Conservation (phyloP, 768 basidiomycete genomes). For the Sporobolomyces roseus region DNA sequence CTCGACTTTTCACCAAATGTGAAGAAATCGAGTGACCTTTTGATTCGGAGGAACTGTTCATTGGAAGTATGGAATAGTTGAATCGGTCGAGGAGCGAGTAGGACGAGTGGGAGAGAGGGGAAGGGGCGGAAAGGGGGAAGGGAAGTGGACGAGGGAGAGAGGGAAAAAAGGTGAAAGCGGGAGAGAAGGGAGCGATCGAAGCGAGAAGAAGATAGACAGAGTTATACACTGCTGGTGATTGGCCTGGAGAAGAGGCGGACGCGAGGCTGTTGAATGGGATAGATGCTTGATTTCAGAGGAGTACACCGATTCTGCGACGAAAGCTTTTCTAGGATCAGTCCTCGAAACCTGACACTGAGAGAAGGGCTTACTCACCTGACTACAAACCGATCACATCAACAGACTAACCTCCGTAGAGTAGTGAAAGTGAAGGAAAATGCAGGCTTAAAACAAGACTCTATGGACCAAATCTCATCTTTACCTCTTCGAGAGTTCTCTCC, state of each 20-base stretch:
- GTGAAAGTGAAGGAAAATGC: background rate
- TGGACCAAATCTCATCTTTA: slow-evolving; percentile 7
- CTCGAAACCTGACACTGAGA: background rate
- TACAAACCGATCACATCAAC: no score
- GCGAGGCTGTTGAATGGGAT: no score
- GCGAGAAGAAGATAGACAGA: background rate
- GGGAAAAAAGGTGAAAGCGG: background rate
- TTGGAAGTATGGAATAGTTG: background rate
- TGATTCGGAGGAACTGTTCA: background rate
- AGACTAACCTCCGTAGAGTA: background rate
- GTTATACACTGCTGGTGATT: background rate
- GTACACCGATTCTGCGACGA: background rate
- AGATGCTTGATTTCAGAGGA: background rate
- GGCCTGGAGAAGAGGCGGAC: background rate
- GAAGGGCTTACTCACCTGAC: background rate
- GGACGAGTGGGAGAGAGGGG: background rate
- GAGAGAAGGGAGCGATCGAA: background rate
- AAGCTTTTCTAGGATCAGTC: no score
- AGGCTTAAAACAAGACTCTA: slow-evolving; percentile 9
- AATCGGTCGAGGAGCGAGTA: slow-evolving; percentile 5
- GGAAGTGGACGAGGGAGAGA: background rate
- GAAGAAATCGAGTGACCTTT: background rate
- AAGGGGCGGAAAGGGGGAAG: background rate
- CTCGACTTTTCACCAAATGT: slow-evolving; percentile 2
- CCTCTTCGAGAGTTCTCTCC: background rate